Conservation (phyloP, 495 filamentous ascomycete species). For the Pseudotulostoma volvatum region DNA sequence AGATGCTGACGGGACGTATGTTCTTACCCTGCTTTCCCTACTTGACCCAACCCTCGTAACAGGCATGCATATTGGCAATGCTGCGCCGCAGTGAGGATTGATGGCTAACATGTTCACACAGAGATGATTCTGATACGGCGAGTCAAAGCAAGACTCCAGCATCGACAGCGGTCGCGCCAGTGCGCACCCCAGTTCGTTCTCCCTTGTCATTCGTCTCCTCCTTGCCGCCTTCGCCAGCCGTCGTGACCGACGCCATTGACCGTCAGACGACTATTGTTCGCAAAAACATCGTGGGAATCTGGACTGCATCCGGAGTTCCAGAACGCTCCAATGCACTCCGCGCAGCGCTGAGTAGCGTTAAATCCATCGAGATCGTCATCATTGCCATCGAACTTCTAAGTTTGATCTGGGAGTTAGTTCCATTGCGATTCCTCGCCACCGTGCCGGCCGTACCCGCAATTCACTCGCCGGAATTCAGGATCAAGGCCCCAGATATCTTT, state of each 20-base stretch:
- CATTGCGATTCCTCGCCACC: conserved; percentile 52
- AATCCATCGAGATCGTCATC: conserved; percentile 49
- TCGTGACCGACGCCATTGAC: conserved; percentile 73
- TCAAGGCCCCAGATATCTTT: conserved; percentile 70
- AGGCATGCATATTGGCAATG: not conserved
- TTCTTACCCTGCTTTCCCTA: conserved; percentile 1
- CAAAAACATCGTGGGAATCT: conserved; percentile 26
- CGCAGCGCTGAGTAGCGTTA: conserved; percentile 46
- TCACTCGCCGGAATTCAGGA: conserved; percentile 22
- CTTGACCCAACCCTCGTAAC: not conserved
- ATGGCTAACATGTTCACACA: too few relatives aligned
- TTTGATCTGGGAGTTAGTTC: conserved; percentile 29
- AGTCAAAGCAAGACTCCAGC: conserved; percentile 11
- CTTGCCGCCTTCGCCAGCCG: conserved; percentile 70
- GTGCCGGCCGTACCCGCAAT: conserved; percentile 41
- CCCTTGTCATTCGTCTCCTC: conserved; percentile 19
- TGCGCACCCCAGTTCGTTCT: conserved; percentile 42
- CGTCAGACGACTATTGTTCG: conserved; percentile 48
- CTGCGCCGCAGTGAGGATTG: conserved; percentile 1
- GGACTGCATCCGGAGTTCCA: conserved; percentile 28
- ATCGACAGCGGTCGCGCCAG: conserved; percentile 23
- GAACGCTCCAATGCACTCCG: conserved; percentile 35
- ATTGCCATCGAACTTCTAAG: conserved; percentile 41
- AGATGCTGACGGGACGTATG: conserved; percentile 27
- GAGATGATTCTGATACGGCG: conserved; percentile 27